A percentile compares a stretch with the other conserved stretches of the same genome.
Evolutionary conservation across 352 stramenopile genomes (phyloP).

Genomic region (Pythium brachiatum): DNA sequence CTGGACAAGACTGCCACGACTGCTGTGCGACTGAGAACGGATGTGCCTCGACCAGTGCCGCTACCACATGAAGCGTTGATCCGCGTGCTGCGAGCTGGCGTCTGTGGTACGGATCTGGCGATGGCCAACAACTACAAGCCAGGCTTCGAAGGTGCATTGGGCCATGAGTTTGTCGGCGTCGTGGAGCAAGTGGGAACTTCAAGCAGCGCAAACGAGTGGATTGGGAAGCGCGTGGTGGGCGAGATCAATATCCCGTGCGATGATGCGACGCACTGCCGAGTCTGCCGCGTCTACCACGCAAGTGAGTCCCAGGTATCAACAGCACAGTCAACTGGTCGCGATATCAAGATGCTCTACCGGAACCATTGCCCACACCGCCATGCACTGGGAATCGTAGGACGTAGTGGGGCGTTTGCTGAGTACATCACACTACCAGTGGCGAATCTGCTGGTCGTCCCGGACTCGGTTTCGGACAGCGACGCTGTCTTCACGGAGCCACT

Average conservation of each 20-base stretch:
- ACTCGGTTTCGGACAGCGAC: constrained; percentile 35
- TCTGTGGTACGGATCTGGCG: constrained; percentile 72
- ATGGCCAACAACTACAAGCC: constrained; percentile 79
- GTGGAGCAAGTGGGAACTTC: constrained; percentile 57
- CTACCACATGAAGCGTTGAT: constrained; percentile 47
- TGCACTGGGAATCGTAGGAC: constrained; percentile 69
- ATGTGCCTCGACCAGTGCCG: constrained; percentile 41
- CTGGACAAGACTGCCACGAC: constrained; percentile 34
- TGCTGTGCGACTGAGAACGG: constrained; percentile 22
- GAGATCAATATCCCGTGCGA: constrained; percentile 91
- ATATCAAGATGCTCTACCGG: constrained; percentile 23
- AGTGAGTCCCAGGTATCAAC: not conserved
- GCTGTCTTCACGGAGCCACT: constrained; percentile 70
- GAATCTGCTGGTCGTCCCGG: constrained; percentile 66
- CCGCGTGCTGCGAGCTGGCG: constrained; percentile 56
- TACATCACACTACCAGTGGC: constrained; percentile 60
- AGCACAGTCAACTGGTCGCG: not conserved
- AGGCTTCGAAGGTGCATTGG: constrained; percentile 63
- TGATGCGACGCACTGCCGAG: constrained; percentile 18
- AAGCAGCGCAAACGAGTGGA: constrained; percentile 34
- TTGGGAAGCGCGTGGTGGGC: constrained; percentile 84
- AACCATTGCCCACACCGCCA: constrained; percentile 79
- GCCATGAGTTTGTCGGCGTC: constrained; percentile 90
- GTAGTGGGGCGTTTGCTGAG: constrained; percentile 68
- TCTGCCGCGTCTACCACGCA: constrained; percentile 21